These are phyloP conservation scores for Auxenochlorella pyrenoidosa DNA, from an alignment of 139 green algal genomes.

Conservation along the genomic window DNA sequence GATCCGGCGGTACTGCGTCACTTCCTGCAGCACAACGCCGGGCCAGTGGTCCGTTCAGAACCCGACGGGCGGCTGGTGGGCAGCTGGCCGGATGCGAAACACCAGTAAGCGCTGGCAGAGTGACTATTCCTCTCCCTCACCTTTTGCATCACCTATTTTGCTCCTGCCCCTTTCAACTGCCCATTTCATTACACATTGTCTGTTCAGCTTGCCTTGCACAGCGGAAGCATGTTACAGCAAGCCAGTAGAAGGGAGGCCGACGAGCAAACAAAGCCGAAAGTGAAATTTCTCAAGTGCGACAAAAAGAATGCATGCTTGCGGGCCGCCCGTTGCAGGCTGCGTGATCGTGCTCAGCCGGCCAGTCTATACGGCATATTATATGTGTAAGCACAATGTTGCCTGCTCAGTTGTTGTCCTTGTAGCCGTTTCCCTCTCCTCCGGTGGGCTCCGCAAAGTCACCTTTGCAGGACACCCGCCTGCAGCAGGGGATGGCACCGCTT, in stretches of 20 bases:
- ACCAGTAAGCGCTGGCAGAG: background rate
- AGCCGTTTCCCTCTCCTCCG: background rate
- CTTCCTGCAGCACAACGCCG: conserved; percentile 18
- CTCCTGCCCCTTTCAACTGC: no score
- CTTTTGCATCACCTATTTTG: no score
- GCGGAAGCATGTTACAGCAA: no score
- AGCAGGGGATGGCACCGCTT: background rate
- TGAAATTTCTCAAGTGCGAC: no score
- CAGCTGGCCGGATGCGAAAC: conserved; percentile 15
- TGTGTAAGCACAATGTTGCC: no score
- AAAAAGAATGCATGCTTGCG: background rate
- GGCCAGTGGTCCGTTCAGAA: conserved; percentile 1
- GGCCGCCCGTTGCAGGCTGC: background rate
- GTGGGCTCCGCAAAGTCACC: background rate
- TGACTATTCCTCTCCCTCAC: no score
- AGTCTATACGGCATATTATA: background rate
- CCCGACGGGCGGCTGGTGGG: conserved; percentile 8
- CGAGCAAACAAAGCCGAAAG: no score
- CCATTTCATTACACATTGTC: no score
- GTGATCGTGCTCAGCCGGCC: background rate
- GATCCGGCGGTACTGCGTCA: conserved; percentile 20
- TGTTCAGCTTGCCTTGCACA: no score
- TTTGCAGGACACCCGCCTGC: conserved; percentile 21
- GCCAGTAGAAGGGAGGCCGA: no score
- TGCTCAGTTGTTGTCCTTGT: background rate